Base-by-base conservation (phyloP, 1,139 yeast genomes). In the Hyphopichia pseudoburtonii region DNA sequence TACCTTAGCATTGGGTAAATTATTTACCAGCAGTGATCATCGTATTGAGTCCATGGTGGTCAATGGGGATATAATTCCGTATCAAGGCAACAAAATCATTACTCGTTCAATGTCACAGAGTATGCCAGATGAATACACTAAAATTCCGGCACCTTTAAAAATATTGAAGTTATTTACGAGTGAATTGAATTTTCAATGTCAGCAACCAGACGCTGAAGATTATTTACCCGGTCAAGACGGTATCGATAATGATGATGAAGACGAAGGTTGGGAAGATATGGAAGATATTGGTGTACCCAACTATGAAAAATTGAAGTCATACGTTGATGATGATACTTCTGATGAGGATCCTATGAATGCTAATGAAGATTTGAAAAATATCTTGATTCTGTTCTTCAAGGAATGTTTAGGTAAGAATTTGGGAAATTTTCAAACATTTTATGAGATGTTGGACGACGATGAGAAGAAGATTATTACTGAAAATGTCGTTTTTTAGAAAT, bases 201-300 rank as follows among this genome's bases (percentile, higher is more conserved):
- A 71, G 54, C 65, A 74, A 56, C 66, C 76, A 23, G 65, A 68
- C 47, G 66, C 69, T 1, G 57, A 60, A 30, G 73, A 65, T 39
- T 60, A 59, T 45, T 52, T 66, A 34, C 60, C 68, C 9, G 61
- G 46, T 4, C 62, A 48, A 2, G 67, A 50, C 0, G 71, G 46
- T 1, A 76, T 57, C 2, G 80, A 62, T n/a, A 81, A 65, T 21
- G 70, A 57, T 10, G 75, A 57, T 10, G 75, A 64, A 29, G 80
- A 67, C n/a, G 84, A 70, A 12, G 87, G 74, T 0, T 89, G 96
- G 94, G 96, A 88, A 54, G 95, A 87, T 51, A 64, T 85, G 49
- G 90, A 84, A 10, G 82, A 74, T 40, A 60, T 76, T 30, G 86
- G 82, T 1, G 80, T 76, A 1, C 76, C 85, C 2, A 73, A 77